Percentiles rank a stretch among this genome's conserved stretches.
These are phyloP conservation scores for Ascoidea asiatica DNA, from an alignment of 805 yeast species.

Conservation along the genomic window DNA sequence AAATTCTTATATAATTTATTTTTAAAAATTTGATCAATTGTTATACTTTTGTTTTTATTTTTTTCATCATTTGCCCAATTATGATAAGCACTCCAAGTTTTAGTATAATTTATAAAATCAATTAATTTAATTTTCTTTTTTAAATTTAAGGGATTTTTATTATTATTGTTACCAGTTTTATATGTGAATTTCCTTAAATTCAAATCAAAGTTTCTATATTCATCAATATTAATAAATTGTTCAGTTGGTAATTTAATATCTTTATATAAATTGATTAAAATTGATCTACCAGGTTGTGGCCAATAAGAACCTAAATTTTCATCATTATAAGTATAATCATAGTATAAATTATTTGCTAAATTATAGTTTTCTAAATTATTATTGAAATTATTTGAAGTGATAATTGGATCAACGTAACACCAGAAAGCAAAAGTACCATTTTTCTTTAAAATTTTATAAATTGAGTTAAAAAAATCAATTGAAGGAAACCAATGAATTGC, in stretches of 20 bases:
- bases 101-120: conserved; percentile 36
- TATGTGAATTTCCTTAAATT: conserved; percentile 11
- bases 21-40: conserved; percentile 17
- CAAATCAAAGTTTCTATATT: conserved; percentile 18
- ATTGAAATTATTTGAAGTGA: too few relatives aligned
- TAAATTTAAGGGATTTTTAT: conserved; percentile 17
- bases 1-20: conserved; percentile 35
- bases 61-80: conserved; percentile 31
- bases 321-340: conserved; percentile 37
- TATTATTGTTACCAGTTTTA: conserved; percentile 10
- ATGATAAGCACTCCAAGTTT: conserved; percentile 65
- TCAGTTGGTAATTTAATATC: conserved; percentile 29
- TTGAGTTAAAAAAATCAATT: conserved; percentile 34
- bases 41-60: conserved; percentile 7
- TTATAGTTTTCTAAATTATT: too few relatives aligned
- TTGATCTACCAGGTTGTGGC: conserved; percentile 72
- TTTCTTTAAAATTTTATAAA: conserved; percentile 34
- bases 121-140: conserved; percentile 27
- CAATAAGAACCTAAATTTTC: conserved; percentile 53
- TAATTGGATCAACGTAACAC: conserved; percentile 65
- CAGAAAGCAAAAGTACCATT: conserved; percentile 65
- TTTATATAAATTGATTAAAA: conserved; percentile 30
- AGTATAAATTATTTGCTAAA: conserved; percentile 39
- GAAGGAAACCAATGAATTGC: conserved; percentile 79
- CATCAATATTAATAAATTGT: conserved; percentile 26